These are phyloP conservation scores for Lichtheimia hyalospora DNA, from an alignment of 371 early-diverging fungal species.

Conservation along the genomic window DNA sequence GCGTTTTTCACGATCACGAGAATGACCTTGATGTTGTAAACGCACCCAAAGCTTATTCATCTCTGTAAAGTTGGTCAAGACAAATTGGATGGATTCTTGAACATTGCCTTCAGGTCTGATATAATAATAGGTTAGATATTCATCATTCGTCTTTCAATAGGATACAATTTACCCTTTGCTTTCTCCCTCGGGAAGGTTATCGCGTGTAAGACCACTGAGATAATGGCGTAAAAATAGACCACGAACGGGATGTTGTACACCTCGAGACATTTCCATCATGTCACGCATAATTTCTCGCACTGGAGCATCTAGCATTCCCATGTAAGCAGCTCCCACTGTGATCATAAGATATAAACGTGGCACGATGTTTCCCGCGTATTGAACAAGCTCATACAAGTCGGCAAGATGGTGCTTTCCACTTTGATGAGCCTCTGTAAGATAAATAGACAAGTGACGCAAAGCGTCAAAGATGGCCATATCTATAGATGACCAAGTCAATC, in stretches of 20 bases:
- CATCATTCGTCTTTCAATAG: background rate
- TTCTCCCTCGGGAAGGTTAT: constrained; percentile 72
- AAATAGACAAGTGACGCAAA: constrained; percentile 84
- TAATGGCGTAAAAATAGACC: constrained; percentile 95
- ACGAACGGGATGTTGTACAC: constrained; percentile 96
- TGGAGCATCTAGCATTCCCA: constrained; percentile 85
- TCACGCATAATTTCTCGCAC: constrained; percentile 94
- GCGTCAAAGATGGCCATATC: constrained; percentile 97
- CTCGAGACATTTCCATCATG: constrained; percentile 96
- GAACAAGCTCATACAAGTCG: constrained; percentile 95
- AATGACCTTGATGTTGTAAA: constrained; percentile 93
- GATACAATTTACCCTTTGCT: constrained; percentile 48
- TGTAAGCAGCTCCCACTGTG: constrained; percentile 93
- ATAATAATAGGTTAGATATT: background rate
- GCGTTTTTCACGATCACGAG: constrained; percentile 88
- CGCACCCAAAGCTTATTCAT: constrained; percentile 99
- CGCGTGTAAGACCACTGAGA: constrained; percentile 88
- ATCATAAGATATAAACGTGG: constrained; percentile 97
- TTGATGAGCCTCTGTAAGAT: constrained; percentile 84
- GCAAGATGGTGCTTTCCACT: constrained; percentile 87
- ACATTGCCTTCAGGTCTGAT: constrained; percentile 79
- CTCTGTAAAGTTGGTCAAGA: constrained; percentile 94
- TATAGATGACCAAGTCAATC: constrained; percentile 14
- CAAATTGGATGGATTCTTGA: constrained; percentile 89
- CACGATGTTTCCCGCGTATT: constrained; percentile 96